Percentiles rank a stretch among this genome's conserved stretches.
These are phyloP conservation scores for Fistulifera pelliculosa DNA, from an alignment of 108 stramenopile genomes.

Conservation along the genomic window DNA sequence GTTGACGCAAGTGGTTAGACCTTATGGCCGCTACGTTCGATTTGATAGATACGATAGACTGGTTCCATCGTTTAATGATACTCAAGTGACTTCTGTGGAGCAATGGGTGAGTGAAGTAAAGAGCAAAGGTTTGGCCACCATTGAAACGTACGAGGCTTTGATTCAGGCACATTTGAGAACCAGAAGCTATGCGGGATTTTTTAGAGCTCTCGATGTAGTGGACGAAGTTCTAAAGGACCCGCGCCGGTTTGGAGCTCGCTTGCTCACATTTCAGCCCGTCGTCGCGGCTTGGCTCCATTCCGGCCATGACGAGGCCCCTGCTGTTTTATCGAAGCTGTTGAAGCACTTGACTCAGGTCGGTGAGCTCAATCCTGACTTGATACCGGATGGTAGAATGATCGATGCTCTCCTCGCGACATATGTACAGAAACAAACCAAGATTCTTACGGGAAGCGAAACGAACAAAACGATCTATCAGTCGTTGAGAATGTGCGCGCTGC, in stretches of 20 bases:
- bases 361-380: too few species aligned
- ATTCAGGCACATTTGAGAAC: conserved; percentile 68
- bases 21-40: conserved; percentile 18
- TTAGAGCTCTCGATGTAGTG: conserved; percentile 35
- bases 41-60: conserved; percentile 22
- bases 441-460: too few species aligned
- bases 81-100: too few species aligned
- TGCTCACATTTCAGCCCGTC: conserved; percentile 52
- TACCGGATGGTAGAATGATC: too few species aligned
- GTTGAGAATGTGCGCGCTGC: too few species aligned
- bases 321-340: conserved; percentile 6
- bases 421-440: too few species aligned
- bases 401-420: too few species aligned
- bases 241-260: conserved; percentile 10
- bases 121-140: neutral
- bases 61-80: too few species aligned
- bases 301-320: conserved; percentile 11
- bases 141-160: conserved; percentile 60
- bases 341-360: too few species aligned
- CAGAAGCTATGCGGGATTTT: conserved; percentile 47
- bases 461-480: too few species aligned
- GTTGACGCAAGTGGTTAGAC: conserved; percentile 7
- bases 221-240: conserved; percentile 10
- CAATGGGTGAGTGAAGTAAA: too few species aligned
- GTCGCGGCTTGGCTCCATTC: conserved; percentile 1